phyloP scores from a whole-genome alignment of 352 stramenopile species.

The Lagenidium giganteum region DNA sequence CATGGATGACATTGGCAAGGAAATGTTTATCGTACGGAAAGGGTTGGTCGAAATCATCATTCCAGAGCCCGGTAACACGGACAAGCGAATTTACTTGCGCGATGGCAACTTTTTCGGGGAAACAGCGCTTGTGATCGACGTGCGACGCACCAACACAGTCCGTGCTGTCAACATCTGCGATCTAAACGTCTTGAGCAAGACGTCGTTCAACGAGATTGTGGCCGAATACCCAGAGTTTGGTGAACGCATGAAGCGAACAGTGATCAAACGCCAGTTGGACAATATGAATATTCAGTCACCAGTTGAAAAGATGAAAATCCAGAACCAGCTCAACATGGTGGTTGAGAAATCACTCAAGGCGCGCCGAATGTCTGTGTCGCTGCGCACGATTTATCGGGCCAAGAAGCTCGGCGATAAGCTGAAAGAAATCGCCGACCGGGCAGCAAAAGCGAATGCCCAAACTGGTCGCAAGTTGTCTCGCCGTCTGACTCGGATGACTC shows the following conservation, averaged over 20 bases:
- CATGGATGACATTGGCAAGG: conserved; percentile 59
- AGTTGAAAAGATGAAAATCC: conserved; percentile 47
- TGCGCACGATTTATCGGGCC: conserved; percentile 56
- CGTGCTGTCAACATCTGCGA: conserved; percentile 58
- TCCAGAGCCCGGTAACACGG: conserved; percentile 25
- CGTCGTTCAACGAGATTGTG: conserved; percentile 66
- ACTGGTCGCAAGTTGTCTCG: not conserved
- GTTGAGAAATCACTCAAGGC: conserved; percentile 66
- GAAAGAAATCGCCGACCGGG: conserved; percentile 60
- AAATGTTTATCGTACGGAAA: conserved; percentile 77
- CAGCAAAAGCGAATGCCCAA: conserved; percentile 25
- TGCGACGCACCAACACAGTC: conserved; percentile 59
- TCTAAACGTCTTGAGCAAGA: conserved; percentile 59
- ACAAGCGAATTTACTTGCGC: conserved; percentile 54
- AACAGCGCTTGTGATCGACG: conserved; percentile 62
- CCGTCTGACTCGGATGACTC: too few relatives aligned
- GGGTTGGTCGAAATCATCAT: conserved; percentile 60
- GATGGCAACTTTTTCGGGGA: conserved; percentile 66
- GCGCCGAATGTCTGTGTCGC: conserved; percentile 47
- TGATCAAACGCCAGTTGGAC: conserved; percentile 63
- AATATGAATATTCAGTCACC: conserved; percentile 72
- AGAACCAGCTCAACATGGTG: conserved; percentile 60
- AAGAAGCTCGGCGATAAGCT: conserved; percentile 70
- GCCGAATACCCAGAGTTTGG: conserved; percentile 65
- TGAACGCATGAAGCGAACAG: conserved; percentile 61